Evolutionary conservation across 257 asterid genomes (phyloP), one percentile per base, ranked within the genome.

Genomic region (Jasminum sambac): DNA sequence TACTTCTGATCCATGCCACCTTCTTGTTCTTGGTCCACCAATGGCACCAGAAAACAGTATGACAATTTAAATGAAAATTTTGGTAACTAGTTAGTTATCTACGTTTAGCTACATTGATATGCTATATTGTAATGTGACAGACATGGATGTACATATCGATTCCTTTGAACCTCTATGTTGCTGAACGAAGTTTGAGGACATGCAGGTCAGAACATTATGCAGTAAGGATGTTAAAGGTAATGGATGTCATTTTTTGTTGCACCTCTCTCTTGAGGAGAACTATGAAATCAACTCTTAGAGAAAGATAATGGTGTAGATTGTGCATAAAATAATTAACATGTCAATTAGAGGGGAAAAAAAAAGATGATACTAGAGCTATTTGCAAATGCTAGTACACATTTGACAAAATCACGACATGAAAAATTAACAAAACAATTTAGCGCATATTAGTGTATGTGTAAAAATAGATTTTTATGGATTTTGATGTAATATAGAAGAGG

Each of bases 71-170:
- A 11, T 11, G 61, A 24, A 21, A 17, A 52, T 52, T 21, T 52
- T 17, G 26, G 19, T 52, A 19, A 52, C 61, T 21, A 21, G 61
- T 63, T 37, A 6, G 26, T 7, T 5, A 30, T 26, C 55, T 50
- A n/a, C n/a, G 21, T 14, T 13, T 70, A 40, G 55, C 19, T 23
- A 13, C 11, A 69, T 39, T 74, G 62, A 72, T 43, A 16, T 60
- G 30, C 25, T 5, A 34, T 24, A 10, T 36, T 26, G 62, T 42
- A 55, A 70, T 75, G 69, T 63, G 10, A 66, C 96, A 92, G 98
- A 90, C 92, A 41, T 92, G 98, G 98, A 92, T 88, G 96, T 92
- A 92, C 73, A 85, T 90, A 67, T 84, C 90, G 5, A 63, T 88
- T 68, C 98, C 98, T 4, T 76, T 92, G 52, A 62, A 88, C 64